A percentile compares a stretch with the other conserved stretches of the same genome.
These are phyloP conservation scores for Nigrospora osmanthi DNA, from an alignment of 2,329 filamentous ascomycete genomes.

Conservation along the genomic window DNA sequence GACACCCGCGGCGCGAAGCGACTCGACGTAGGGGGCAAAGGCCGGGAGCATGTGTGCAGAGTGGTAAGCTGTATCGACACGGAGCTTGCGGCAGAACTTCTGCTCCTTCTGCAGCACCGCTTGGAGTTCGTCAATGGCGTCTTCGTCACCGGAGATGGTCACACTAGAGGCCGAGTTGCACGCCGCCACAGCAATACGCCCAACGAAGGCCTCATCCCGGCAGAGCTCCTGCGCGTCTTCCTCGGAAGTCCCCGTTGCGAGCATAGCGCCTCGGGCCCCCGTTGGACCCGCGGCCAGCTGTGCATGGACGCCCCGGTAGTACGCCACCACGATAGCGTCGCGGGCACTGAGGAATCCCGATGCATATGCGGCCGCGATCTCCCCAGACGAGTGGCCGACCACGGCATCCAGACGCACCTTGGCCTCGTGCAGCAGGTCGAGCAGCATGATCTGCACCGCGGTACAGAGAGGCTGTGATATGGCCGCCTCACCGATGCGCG, in stretches of 20 bases:
- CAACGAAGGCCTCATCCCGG: slow-evolving; percentile 7
- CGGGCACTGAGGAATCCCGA: slow-evolving; percentile 22
- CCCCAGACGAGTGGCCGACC: slow-evolving; percentile 33
- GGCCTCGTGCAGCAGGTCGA: slow-evolving; percentile 27
- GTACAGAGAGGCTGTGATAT: slow-evolving; percentile 28
- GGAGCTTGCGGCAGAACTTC: background rate
- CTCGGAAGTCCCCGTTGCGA: slow-evolving; percentile 27
- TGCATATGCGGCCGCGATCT: slow-evolving; percentile 34
- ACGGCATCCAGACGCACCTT: slow-evolving; percentile 27
- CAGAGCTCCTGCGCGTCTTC: slow-evolving; percentile 1
- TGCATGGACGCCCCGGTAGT: slow-evolving; percentile 9
- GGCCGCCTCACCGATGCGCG: slow-evolving; percentile 10
- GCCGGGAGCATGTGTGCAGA: slow-evolving; percentile 8
- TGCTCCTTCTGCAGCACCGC: slow-evolving; percentile 4
- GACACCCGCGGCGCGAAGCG: no score
- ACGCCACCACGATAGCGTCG: slow-evolving; percentile 22
- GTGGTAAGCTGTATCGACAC: slow-evolving; percentile 10
- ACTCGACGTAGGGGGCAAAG: slow-evolving; percentile 3
- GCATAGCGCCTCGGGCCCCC: background rate
- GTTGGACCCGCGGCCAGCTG: background rate
- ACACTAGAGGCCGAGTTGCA: slow-evolving; percentile 8
- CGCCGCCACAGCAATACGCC: slow-evolving; percentile 4
- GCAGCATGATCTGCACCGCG: slow-evolving; percentile 30
- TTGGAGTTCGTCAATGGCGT: slow-evolving; percentile 4
- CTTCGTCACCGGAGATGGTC: slow-evolving; percentile 9